Evolutionary conservation across 441 rosid genomes (phyloP), one percentile per base, ranked within the genome.

Genomic region (Geranium incanum): DNA sequence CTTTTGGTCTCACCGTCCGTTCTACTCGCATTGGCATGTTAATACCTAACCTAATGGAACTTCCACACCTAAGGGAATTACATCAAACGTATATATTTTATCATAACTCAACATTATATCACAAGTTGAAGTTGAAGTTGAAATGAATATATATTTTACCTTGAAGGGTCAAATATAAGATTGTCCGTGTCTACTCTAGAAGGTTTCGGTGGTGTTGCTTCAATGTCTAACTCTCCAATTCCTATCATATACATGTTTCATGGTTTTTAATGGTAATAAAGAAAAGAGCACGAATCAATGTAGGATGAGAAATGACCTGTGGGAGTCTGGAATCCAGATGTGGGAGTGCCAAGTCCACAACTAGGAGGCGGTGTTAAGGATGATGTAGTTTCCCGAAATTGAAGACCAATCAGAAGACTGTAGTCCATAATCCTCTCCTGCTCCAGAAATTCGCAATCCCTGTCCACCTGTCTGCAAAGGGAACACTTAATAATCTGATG

Each of bases 371-470:
- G 43, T 39, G 43, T 39, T 39, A 39, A 39, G 43, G 41, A 38
- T 38, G 41, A 38, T 38, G 41, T 38, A 6, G 43, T 39, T 39
- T 87, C 88, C 62, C 82, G 82, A 66, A 95, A 95, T 77, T 95
- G 99, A 80, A 95, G 84, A 63, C 99, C 99, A 66, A 95, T 85
- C 79, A 95, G 72, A 37, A 95, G 87, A 84, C 97, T 95, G 73
- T 92, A 92, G 71, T 95, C 99, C 99, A 95, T 95, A 50, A 95
- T 92, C 76, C 95, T 89, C 74, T 92, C 99, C 75, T 89, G 94
- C 71, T 92, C 97, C 69, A 95, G 97, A 55, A 95, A 88, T 45
- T 92, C 99, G 57, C 99, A 95, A 72, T 95, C 99, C 80, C 84
- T 86, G 70, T 90, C 97, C 55, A 95, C 92, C 87, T 95, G 97